A percentile compares a stretch with the other conserved stretches of the same genome.
Conservation (phyloP, 345 rosid genomes). For the Erodium maritimum region DNA sequence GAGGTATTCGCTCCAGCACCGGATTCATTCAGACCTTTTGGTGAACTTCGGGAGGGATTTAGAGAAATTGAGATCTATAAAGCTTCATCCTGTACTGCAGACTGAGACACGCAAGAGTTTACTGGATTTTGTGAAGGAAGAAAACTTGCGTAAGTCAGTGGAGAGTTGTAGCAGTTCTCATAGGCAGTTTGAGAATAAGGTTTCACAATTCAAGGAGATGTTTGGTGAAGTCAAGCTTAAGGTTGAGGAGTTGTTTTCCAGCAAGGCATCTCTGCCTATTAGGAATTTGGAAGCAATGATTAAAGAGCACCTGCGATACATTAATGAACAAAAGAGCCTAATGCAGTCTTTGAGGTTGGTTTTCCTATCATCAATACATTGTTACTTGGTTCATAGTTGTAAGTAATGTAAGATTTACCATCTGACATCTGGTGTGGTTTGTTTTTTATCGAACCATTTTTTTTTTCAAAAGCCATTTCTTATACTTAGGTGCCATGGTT, state of each 20-base stretch:
- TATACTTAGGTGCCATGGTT: background rate
- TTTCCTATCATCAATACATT: conserved; percentile 1
- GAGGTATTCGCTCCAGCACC: conserved; percentile 68
- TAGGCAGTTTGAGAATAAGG: conserved; percentile 85
- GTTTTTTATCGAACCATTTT: no score
- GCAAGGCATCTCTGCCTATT: conserved; percentile 33
- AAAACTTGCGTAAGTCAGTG: conserved; percentile 50
- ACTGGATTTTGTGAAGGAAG: conserved; percentile 85
- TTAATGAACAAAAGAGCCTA: conserved; percentile 72
- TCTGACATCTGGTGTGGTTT: no score
- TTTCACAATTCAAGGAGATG: conserved; percentile 67
- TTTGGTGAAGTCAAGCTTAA: conserved; percentile 59
- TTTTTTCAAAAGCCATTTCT: no score
- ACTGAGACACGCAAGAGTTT: conserved; percentile 39
- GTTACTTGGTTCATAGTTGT: background rate
- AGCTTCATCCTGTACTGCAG: conserved; percentile 73
- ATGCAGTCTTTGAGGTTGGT: conserved; percentile 94
- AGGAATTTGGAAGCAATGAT: conserved; percentile 50
- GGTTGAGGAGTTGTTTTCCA: conserved; percentile 63
- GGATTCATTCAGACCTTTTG: conserved; percentile 63
- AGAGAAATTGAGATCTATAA: conserved; percentile 59
- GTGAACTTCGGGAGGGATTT: conserved; percentile 60
- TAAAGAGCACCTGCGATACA: conserved; percentile 52
- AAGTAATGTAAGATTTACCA: no score
- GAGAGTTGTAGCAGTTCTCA: conserved; percentile 65